Evolutionary conservation across 768 basidiomycete genomes (phyloP).

Genomic region (Hydnum rufescens): DNA sequence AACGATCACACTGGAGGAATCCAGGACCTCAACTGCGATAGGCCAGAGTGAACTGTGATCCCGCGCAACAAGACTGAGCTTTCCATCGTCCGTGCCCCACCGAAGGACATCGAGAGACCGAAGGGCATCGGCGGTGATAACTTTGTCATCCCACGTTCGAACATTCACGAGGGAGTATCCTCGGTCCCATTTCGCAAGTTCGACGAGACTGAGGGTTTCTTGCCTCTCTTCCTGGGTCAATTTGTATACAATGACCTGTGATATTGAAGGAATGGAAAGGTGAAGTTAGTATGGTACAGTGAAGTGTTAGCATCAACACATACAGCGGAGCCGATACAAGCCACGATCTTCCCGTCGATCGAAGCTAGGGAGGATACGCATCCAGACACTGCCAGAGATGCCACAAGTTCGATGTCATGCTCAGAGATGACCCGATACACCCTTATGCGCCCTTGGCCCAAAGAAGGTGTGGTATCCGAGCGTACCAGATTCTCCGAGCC

Average conservation of each 20-base stretch:
- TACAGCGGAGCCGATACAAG: constrained; percentile 61
- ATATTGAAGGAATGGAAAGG: background rate
- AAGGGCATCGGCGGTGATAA: constrained; percentile 65
- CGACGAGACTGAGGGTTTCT: constrained; percentile 19
- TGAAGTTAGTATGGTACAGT: background rate
- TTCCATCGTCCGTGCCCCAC: constrained; percentile 17
- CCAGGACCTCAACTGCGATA: constrained; percentile 37
- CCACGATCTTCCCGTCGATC: constrained; percentile 32
- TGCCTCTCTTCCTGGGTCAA: background rate
- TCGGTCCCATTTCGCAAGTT: constrained; percentile 49
- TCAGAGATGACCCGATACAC: constrained; percentile 21
- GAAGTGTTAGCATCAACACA: constrained; percentile 15
- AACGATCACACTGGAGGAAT: constrained; percentile 38
- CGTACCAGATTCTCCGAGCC: background rate
- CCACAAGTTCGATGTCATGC: constrained; percentile 20
- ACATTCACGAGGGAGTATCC: constrained; percentile 63
- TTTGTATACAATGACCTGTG: constrained; percentile 2
- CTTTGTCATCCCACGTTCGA: constrained; percentile 29
- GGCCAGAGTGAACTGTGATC: constrained; percentile 68
- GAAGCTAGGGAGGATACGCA: constrained; percentile 46
- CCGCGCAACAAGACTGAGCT: constrained; percentile 35
- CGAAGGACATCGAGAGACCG: constrained; percentile 56
- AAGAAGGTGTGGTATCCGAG: background rate
- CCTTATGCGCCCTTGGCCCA: background rate
- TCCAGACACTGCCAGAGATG: constrained; percentile 32